A percentile compares a stretch with the other conserved stretches of the same genome.
Conservation (phyloP, 495 filamentous ascomycete species). For the Aspergillus conjunctus region DNA sequence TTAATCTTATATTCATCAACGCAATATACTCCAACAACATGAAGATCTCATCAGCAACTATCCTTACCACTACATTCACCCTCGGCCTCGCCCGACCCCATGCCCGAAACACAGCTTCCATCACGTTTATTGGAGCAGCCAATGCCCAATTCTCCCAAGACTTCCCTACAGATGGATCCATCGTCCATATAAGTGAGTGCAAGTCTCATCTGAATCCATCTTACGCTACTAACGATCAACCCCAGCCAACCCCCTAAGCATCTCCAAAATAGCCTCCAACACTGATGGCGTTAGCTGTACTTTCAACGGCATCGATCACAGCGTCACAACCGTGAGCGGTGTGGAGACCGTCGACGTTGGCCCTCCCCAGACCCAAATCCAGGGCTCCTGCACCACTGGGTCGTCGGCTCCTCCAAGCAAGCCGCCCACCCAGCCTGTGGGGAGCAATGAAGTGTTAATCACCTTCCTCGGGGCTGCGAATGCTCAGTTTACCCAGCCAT, state of each 20-base stretch:
- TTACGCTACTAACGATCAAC: constrained; percentile 1
- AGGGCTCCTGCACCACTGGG: constrained; percentile 31
- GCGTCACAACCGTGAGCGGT: constrained; percentile 25
- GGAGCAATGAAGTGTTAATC: constrained; percentile 1
- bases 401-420: background rate
- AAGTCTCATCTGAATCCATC: background rate
- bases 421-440: background rate
- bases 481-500: constrained; percentile 16
- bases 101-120: background rate
- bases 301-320: constrained; percentile 30
- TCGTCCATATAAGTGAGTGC: constrained; percentile 26
- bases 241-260: constrained; percentile 29
- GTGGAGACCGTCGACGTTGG: constrained; percentile 29
- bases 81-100: background rate
- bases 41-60: background rate
- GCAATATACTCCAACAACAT: background rate
- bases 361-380: constrained; percentile 44
- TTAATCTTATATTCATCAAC: background rate
- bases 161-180: constrained; percentile 30
- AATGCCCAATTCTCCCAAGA: constrained; percentile 30
- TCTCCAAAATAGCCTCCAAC: constrained; percentile 23
- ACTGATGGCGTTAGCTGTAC: constrained; percentile 19
- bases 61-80: background rate
- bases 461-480: constrained; percentile 18
- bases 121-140: constrained; percentile 33